A percentile compares a stretch with the other conserved stretches of the same genome.
Conservation (phyloP, 495 filamentous ascomycete genomes). For the Hyaloscypha variabilis region DNA sequence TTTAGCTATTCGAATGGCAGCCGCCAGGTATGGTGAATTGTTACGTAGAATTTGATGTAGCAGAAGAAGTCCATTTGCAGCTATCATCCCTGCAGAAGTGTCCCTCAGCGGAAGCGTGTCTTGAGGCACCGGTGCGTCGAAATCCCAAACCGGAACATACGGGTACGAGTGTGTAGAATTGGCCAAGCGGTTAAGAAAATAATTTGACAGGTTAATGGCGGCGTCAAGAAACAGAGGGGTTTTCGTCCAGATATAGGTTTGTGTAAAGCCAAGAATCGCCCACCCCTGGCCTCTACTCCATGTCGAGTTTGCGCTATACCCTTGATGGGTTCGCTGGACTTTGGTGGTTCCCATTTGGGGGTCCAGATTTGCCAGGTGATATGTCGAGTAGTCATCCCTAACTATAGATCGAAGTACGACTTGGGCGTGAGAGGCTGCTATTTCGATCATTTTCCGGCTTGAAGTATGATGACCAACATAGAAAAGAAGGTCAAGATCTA, state of each 20-base stretch:
- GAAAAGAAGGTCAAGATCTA: constrained; percentile 45
- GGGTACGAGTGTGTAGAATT: constrained; percentile 2
- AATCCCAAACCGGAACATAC: constrained; percentile 39
- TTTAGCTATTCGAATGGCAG: constrained; percentile 37
- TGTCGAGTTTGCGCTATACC: constrained; percentile 40
- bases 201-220: constrained; percentile 37
- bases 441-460: constrained; percentile 30
- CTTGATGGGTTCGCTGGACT: constrained; percentile 41
- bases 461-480: constrained; percentile 40
- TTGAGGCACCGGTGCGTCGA: constrained; percentile 38
- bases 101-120: constrained; percentile 30
- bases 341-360: constrained; percentile 37
- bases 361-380: constrained; percentile 44
- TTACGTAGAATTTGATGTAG: constrained; percentile 36
- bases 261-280: constrained; percentile 47
- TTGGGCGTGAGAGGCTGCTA: constrained; percentile 43
- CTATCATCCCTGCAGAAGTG: constrained; percentile 42
- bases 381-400: constrained; percentile 38
- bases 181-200: constrained; percentile 39
- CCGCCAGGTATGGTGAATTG: constrained; percentile 33
- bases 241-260: constrained; percentile 47
- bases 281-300: constrained; percentile 51
- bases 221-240: constrained; percentile 38
- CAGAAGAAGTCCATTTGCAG: constrained; percentile 44
- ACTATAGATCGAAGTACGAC: constrained; percentile 34